Evolutionary conservation across 805 yeast species (phyloP), one percentile per base, ranked within the genome.

Genomic region (Wickerhamomyces subpelliculosus): DNA sequence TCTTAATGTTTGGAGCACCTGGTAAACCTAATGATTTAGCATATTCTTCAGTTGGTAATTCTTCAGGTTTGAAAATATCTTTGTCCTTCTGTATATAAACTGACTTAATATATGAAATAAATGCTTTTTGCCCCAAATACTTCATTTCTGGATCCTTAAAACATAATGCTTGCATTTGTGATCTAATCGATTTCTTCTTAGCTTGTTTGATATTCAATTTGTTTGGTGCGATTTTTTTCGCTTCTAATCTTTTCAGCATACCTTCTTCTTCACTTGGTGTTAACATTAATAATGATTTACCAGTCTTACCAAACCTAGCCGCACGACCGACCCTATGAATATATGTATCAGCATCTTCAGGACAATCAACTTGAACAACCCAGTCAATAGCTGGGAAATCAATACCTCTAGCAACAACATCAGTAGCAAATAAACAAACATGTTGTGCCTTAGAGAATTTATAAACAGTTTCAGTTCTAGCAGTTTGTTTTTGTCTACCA

Each of bases 371-470:
- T 57, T 93, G 98, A 18, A 93, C 64, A 5, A 90, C 97, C 43
- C 89, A 66, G 50, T 93, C 97, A 11, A 93, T 96, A 27, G 90
- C 90, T 1, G 97, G 95, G 34, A 93, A 83, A 64, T 93, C 99
- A 17, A 93, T 72, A 20, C 99, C 99, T 57, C 99, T 73, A 0
- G 97, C 97, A 5, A 97, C 97, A 12, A 93, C 96, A 67, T 93
- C 99, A 0, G 99, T 93, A 2, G 98, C 89, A 58, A 93, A 67
- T 19, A 93, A 95, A 84, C 56, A 63, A 1, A 89, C 76, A 20
- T 79, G 69, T 43, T 75, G 78, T 12, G 53, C 58, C 33, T 50
- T 54, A 13, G 55, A 49, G 34, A 54, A 54, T 38, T 54, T 54
- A 55, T 87, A 93, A 26, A 90, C 67, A 0, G 96, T 84, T 56